Base-by-base conservation (phyloP, 31 red algal species). In the Odonthalia washingtoniensis region DNA sequence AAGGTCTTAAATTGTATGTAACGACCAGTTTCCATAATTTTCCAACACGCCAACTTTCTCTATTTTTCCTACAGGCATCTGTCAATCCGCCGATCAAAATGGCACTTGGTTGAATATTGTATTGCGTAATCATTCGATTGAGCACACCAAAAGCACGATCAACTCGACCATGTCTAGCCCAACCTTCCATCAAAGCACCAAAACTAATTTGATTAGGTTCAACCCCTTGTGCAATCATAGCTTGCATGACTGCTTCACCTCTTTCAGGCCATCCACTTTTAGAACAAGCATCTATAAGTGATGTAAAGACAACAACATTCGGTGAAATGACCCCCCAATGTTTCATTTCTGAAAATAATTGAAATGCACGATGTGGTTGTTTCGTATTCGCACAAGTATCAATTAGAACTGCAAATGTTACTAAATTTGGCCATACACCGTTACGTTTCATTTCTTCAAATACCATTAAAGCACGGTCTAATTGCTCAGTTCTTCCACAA, bases 381-480 rank as follows among this genome's bases (percentile, higher is more conserved):
- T 73, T 78, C 60, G 85, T 69, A 37, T 67, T 78, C 2, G 91
- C 85, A 74, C 91, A 94, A 12, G 68, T 84, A 40, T 89, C 85
- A 66, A 94, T 94, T 17, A 94, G 69, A 4, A 89, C 85, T 28
- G 85, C 60, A 43, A 94, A 94, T 2, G 80, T 83, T n/a, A 89
- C 46, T 68, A 83, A 3, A 70, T 94, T 94, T 32, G 91, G 91
- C 91, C 85, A 85, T 21, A 94, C 72, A n/a, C 75, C 93, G 5
- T 78, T 45, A 34, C 75, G 45, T 45, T 90, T 95, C 93, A 95
- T 95, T 62, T 85, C 82, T 60, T 95, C 93, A 81, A 81, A 95
- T n/a, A 95, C 75, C 70, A 9, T 1, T 38, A 90, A 86, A 5
- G 87, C 93, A 40, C 87, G 86, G 2, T 90, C 80, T 17, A 74